These are phyloP conservation scores for Rheum nobile DNA, from an alignment of 148 eudicot species.

Conservation along the genomic window DNA sequence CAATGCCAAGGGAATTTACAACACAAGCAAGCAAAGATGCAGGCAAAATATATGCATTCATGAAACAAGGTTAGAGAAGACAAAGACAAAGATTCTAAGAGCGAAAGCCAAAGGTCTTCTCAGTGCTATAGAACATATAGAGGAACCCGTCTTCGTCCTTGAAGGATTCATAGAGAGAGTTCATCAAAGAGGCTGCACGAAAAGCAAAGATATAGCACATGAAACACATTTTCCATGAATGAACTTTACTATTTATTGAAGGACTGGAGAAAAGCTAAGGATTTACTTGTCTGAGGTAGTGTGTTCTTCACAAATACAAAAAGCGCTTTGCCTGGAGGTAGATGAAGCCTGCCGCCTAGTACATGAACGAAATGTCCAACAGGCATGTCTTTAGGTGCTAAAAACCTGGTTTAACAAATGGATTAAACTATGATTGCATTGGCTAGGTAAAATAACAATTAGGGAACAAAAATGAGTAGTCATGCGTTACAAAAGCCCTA, in stretches of 20 bases:
- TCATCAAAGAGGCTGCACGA: constrained; percentile 60
- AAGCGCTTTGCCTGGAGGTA: constrained; percentile 82
- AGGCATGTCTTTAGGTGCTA: constrained; percentile 1
- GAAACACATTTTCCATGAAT: not conserved
- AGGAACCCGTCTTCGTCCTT: constrained; percentile 95
- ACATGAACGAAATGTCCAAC: constrained; percentile 85
- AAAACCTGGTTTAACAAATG: not conserved
- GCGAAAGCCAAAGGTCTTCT: constrained; percentile 64
- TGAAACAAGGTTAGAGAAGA: not conserved
- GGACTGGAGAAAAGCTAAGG: not conserved
- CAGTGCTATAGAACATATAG: constrained; percentile 91
- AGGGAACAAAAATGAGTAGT: not conserved
- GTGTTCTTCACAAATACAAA: constrained; percentile 79
- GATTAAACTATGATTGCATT: not conserved
- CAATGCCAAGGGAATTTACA: not conserved
- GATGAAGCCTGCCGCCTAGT: constrained; percentile 65
- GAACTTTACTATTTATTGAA: not conserved
- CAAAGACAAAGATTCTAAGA: not conserved
- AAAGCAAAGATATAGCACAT: not conserved
- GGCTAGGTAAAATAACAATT: not conserved
- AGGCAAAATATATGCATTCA: not conserved
- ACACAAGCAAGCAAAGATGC: not conserved
- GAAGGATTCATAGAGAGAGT: constrained; percentile 58
- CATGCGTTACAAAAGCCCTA: not conserved
- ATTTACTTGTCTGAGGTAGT: constrained; percentile 5